phyloP scores from a whole-genome alignment of 2,329 filamentous ascomycete genomes.

The Piedraia hortae region DNA sequence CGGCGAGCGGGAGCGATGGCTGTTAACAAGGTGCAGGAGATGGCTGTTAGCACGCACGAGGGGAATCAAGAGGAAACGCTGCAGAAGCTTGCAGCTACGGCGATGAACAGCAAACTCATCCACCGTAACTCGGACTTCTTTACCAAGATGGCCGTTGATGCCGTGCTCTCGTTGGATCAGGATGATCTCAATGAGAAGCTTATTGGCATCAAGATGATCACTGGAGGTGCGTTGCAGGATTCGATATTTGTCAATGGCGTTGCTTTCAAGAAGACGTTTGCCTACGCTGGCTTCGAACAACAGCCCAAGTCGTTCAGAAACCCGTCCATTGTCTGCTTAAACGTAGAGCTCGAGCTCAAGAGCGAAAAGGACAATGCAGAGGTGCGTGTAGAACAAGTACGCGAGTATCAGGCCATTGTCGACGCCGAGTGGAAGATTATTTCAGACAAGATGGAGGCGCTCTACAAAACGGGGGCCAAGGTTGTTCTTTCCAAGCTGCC shows the following conservation, averaged over 20 bases:
- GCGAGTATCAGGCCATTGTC: conserved; percentile 96
- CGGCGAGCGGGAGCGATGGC: conserved; percentile 69
- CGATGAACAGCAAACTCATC: conserved; percentile 98
- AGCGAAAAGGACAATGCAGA: conserved; percentile 98
- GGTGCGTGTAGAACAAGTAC: conserved; percentile 90
- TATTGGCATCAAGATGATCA: conserved; percentile 95
- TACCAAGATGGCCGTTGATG: conserved; percentile 97
- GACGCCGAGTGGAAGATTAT: conserved; percentile 99
- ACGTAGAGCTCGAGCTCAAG: conserved; percentile 95
- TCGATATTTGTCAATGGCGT: conserved; percentile 94
- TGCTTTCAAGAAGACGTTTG: conserved; percentile 98
- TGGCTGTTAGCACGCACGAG: conserved; percentile 63
- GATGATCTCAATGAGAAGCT: conserved; percentile 93
- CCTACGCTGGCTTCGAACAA: conserved; percentile 96
- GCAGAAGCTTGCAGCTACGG: conserved; percentile 67
- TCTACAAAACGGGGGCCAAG: conserved; percentile 84
- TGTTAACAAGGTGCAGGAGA: conserved; percentile 97
- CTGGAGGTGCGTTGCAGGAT: conserved; percentile 81
- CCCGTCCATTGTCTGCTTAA: conserved; percentile 90
- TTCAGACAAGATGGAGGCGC: conserved; percentile 92
- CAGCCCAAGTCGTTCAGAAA: conserved; percentile 87
- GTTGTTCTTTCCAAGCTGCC: conserved; percentile 91
- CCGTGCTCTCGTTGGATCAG: conserved; percentile 82
- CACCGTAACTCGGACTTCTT: conserved; percentile 94
- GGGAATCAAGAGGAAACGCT: conserved; percentile 68